Percentiles rank a stretch among this genome's conserved stretches.
Conservation (phyloP, 257 asterid genomes). For the Ophiorrhiza pumila region DNA sequence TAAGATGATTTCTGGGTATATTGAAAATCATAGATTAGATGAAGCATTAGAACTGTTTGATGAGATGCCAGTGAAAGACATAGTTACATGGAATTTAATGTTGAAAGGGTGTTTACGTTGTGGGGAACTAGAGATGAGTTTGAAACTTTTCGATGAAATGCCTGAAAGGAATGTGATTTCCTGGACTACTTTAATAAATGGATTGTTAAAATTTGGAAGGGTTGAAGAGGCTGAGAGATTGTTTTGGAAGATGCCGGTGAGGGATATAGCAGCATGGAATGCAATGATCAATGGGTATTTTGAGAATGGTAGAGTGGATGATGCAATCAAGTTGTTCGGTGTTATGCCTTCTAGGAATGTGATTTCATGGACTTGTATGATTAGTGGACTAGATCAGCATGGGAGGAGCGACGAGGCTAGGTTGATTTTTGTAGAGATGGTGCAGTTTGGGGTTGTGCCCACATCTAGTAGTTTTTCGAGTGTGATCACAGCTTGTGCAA, state of each 20-base stretch:
- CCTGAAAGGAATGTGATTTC: conserved; percentile 66
- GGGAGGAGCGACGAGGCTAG: conserved; percentile 69
- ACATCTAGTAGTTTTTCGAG: conserved; percentile 60
- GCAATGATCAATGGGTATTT: conserved; percentile 74
- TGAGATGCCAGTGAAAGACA: conserved; percentile 60
- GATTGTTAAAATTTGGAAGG: conserved; percentile 53
- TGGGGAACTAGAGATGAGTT: conserved; percentile 51
- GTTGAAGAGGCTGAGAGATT: conserved; percentile 59
- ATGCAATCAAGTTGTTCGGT: conserved; percentile 52
- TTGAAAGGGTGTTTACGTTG: conserved; percentile 69
- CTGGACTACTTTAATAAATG: conserved; percentile 73
- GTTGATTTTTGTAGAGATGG: conserved; percentile 46
- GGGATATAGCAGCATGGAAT: conserved; percentile 79
- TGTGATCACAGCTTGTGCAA: conserved; percentile 68
- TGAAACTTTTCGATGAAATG: conserved; percentile 65
- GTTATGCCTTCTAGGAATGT: conserved; percentile 60
- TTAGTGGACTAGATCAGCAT: conserved; percentile 68
- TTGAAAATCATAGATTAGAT: conserved; percentile 41
- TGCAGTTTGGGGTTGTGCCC: conserved; percentile 46
- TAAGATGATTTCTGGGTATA: conserved; percentile 49
- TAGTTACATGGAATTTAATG: conserved; percentile 71
- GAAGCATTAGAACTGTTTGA: conserved; percentile 76
- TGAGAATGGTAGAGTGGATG: conserved; percentile 50
- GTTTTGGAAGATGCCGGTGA: conserved; percentile 63
- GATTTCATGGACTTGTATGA: conserved; percentile 80